Conservation (phyloP, 139 green algal species). For the Coccomyxa sp. region DNA sequence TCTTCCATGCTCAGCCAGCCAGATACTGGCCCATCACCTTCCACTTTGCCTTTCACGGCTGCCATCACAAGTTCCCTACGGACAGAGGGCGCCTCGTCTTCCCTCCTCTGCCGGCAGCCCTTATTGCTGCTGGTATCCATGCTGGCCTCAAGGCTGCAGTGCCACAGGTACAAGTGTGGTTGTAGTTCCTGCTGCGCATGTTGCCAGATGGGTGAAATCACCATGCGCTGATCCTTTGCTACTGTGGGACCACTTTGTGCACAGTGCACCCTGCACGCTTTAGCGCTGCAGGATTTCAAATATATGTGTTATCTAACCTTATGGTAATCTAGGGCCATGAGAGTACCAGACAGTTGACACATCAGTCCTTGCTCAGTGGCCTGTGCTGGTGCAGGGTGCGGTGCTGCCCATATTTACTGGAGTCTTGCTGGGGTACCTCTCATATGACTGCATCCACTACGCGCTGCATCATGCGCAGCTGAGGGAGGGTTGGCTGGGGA, state of each 20-base stretch:
- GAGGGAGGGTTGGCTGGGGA: constrained; percentile 25
- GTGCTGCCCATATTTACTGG: constrained; percentile 60
- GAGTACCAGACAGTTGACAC: too few relatives aligned
- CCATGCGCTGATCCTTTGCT: too few relatives aligned
- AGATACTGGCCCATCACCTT: constrained; percentile 62
- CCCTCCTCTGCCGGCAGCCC: constrained; percentile 69
- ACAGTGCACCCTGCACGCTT: not conserved
- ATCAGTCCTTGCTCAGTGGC: too few relatives aligned
- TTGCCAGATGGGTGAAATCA: too few relatives aligned
- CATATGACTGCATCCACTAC: constrained; percentile 91
- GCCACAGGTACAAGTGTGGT: constrained; percentile 23
- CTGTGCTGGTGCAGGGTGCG: constrained; percentile 1
- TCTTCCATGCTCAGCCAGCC: constrained; percentile 72
- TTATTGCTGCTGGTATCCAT: constrained; percentile 40
- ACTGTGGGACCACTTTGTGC: too few relatives aligned
- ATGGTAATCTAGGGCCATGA: too few relatives aligned
- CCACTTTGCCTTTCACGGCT: constrained; percentile 94
- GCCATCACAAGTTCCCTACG: constrained; percentile 93
- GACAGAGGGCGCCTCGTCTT: constrained; percentile 89
- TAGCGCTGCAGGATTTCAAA: not conserved
- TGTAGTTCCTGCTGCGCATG: too few relatives aligned
- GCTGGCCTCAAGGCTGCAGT: constrained; percentile 23
- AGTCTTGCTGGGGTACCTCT: constrained; percentile 81
- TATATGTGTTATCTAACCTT: not conserved
- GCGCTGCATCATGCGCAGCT: constrained; percentile 52